Base-by-base conservation (phyloP, 2,329 filamentous ascomycete genomes). In the Exophiala aquamarina region DNA sequence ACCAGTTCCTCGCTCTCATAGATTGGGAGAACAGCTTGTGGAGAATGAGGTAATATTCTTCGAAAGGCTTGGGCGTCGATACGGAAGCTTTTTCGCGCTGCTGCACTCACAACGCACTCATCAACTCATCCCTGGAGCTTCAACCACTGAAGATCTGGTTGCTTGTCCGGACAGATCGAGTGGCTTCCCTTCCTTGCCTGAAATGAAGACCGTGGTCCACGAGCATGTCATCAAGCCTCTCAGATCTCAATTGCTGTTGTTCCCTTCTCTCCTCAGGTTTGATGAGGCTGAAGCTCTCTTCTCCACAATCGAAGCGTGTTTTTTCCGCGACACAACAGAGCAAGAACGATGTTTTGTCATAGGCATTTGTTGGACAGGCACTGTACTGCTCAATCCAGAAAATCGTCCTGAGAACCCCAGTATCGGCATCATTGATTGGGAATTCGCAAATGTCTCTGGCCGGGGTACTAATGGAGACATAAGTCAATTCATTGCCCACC, bases 351-450 rank as follows among this genome's bases (percentile, higher is more conserved):
- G 32, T n/a, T 15, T 50, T 13, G 42, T 41, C 29, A 29, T 50
- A 11, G 47, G 47, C 20, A 42, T 47, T 20, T 50, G 42, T 10
- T 50, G 47, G 47, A 50, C 42, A 3, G 41, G 46, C 18, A 34
- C 47, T 41, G 28, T 50, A 26, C 29, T 50, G 17, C 31, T 50
- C 20, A 31, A 41, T n/a, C 20, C 29, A 10, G 38, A 3, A 18
- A 13, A 14, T 15, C 18, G 44, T 32, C 9, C n/a, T 20, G 41
- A 37, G 7, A 18, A 36, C 5, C 5, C 32, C 13, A 31, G 29
- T 4, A 19, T 46, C 4, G 47, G 26, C 5, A 34, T 50, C 15
- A 50, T 50, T n/a, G 47, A 50, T 18, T 50, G 47, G 47, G 47
- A 50, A 21, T 50, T 50, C 31, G 28, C 47, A 20, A 41, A 21